A percentile compares a stretch with the other conserved stretches of the same genome.
phyloP scores from a whole-genome alignment of 2,329 filamentous ascomycete genomes.

The Fusarium neocosmosporiellum region DNA sequence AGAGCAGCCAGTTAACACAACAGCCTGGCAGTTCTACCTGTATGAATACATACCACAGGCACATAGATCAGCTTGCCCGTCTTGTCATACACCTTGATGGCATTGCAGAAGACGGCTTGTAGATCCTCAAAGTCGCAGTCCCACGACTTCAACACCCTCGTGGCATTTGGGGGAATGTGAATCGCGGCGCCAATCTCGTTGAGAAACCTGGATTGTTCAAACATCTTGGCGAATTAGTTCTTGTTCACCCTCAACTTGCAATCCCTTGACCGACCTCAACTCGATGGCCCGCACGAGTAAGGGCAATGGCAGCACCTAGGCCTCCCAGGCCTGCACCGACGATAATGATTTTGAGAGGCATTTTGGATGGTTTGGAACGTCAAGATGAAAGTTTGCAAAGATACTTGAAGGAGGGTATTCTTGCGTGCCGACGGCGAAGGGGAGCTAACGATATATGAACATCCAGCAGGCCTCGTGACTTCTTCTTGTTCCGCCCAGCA shows the following conservation, averaged over 20 bases:
- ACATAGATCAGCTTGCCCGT: neutral
- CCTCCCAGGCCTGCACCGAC: slow-evolving; percentile 9
- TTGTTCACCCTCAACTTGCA: neutral
- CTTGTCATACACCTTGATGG: slow-evolving; percentile 13
- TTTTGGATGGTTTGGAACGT: neutral
- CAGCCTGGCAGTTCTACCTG: neutral
- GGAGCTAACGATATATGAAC: neutral
- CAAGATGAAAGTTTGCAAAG: neutral
- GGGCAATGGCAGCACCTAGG: slow-evolving; percentile 8
- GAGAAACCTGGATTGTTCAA: slow-evolving; percentile 12
- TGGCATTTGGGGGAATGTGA: slow-evolving; percentile 14
- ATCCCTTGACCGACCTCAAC: neutral
- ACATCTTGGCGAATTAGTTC: neutral
- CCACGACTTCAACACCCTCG: slow-evolving; percentile 7
- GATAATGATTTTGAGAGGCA: slow-evolving; percentile 13
- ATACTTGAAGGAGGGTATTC: neutral
- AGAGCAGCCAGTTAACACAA: neutral
- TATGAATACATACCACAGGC: neutral
- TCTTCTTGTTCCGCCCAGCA: neutral
- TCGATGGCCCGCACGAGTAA: slow-evolving; percentile 8
- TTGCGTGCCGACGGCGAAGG: neutral
- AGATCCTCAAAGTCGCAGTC: slow-evolving; percentile 2
- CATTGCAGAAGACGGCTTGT: slow-evolving; percentile 9
- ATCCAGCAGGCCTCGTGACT: neutral
- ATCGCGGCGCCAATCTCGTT: slow-evolving; percentile 15